Base-by-base conservation (phyloP, 192 early-diverging fungal genomes). In the Backusella sp. region DNA sequence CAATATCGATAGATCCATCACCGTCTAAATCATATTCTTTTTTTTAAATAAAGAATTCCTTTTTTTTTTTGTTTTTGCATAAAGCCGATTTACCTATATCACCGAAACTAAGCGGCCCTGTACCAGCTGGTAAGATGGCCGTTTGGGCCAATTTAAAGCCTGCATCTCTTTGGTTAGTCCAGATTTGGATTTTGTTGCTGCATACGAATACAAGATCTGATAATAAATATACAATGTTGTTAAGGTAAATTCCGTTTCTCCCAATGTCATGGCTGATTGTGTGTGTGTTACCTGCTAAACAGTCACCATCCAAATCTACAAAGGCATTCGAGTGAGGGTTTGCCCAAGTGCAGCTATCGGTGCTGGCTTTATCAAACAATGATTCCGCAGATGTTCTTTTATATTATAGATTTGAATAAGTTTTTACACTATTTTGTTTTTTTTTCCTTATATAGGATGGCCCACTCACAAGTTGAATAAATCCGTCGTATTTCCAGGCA, bases 301-400 rank as follows among this genome's bases (percentile, higher is more conserved):
- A 98, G 86, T 98, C 96, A 28, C 96, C 96, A 75, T 98, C 85
- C 34, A 98, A 79, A 82, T 98, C 96, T 0, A 98, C 75, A 88
- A 97, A 98, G 5, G 95, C 95, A 81, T 92, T 96, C 0, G 95
- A 96, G 77, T 98, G 95, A n/a, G 94, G 94, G 53, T 87, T 75
- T 15, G 92, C 80, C n/a, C 90, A 86, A 46, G 53, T 83, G 78
- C 96, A 98, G 65, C 87, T 84, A 19, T 34, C 41, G 6, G 73
- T 66, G 26, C 52, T 41, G 19, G 21, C 21, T 36, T 49, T 44
- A 49, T 83, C 74, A 23, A 83, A 77, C 5, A 66, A 5, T 6
- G 56, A 66, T 21, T 37, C n/a, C 3, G 77, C 77, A 3, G 81
- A 79, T 34, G 35, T 76, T 67, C 32, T 81, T 44, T 39, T 39